phyloP scores from a whole-genome alignment of 192 early-diverging fungal species.

The Chytriomyces hyalinus region DNA sequence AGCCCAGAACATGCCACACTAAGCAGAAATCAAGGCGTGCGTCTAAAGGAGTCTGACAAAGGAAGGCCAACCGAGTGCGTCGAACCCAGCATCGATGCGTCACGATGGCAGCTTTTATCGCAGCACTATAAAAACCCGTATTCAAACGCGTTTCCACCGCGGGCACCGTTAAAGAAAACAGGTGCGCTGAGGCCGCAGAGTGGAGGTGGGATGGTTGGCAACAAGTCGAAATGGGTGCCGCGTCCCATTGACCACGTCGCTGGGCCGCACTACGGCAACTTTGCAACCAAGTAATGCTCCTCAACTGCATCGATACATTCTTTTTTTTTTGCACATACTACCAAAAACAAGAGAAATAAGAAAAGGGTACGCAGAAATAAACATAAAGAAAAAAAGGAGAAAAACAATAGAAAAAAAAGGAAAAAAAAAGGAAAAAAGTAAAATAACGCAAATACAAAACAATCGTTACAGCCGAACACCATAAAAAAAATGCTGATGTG shows the following conservation, averaged over 20 bases:
- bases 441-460: not conserved
- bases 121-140: conserved; percentile 17
- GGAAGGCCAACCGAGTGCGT: not conserved
- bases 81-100: not conserved
- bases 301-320: too few species aligned
- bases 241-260: conserved; percentile 8
- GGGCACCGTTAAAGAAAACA: not conserved
- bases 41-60: not conserved
- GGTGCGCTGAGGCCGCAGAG: not conserved
- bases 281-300: not conserved
- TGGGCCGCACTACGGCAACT: conserved; percentile 10
- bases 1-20: not conserved
- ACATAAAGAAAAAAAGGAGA: too few species aligned
- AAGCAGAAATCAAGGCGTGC: not conserved
- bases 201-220: not conserved
- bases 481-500: not conserved
- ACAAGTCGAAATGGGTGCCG: not conserved
- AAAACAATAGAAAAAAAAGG: not conserved
- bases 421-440: not conserved
- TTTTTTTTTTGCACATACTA: too few species aligned
- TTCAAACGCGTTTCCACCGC: conserved; percentile 21
- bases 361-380: too few species aligned
- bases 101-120: conserved; percentile 20
- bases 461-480: not conserved
- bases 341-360: too few species aligned